A percentile compares a stretch with the other conserved stretches of the same genome.
Conservation (phyloP, 2,329 filamentous ascomycete genomes). For the Fusarium luffae region DNA sequence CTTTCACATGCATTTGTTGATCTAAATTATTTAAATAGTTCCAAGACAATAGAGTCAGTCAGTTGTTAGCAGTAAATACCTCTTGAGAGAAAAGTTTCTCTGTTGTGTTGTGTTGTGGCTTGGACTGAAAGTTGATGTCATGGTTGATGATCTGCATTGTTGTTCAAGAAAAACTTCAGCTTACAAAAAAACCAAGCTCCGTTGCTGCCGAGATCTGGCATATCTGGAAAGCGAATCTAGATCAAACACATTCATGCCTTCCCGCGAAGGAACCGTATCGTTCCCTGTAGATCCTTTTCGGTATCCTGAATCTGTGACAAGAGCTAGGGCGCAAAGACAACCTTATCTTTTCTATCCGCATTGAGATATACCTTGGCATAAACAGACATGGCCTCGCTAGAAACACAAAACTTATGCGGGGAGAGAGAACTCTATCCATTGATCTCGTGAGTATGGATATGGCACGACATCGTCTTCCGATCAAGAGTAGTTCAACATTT, state of each 20-base stretch:
- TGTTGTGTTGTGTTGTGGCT: not conserved
- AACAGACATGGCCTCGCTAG: not conserved
- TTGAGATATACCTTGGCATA: not conserved
- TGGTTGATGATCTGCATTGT: conserved; percentile 15
- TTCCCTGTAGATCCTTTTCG: not conserved
- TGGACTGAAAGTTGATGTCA: conserved; percentile 6
- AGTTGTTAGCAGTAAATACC: not conserved
- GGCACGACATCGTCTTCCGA: not conserved
- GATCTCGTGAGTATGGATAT: not conserved
- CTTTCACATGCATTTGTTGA: not conserved
- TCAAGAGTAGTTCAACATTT: not conserved
- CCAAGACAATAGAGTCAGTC: not conserved
- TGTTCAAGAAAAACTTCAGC: conserved; percentile 23
- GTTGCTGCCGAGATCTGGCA: not conserved
- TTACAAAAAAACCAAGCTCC: not conserved
- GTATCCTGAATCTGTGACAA: not conserved
- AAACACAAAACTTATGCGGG: not conserved
- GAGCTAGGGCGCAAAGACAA: not conserved
- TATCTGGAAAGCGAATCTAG: not conserved
- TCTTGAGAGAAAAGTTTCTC: not conserved
- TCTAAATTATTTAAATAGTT: not conserved
- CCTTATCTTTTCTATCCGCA: not conserved
- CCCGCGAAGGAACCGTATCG: not conserved
- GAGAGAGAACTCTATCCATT: not conserved
- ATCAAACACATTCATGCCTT: not conserved